A percentile compares a stretch with the other conserved stretches of the same genome.
Evolutionary conservation across 2,329 filamentous ascomycete genomes (phyloP).

Genomic region (Fusarium keratoplasticum): DNA sequence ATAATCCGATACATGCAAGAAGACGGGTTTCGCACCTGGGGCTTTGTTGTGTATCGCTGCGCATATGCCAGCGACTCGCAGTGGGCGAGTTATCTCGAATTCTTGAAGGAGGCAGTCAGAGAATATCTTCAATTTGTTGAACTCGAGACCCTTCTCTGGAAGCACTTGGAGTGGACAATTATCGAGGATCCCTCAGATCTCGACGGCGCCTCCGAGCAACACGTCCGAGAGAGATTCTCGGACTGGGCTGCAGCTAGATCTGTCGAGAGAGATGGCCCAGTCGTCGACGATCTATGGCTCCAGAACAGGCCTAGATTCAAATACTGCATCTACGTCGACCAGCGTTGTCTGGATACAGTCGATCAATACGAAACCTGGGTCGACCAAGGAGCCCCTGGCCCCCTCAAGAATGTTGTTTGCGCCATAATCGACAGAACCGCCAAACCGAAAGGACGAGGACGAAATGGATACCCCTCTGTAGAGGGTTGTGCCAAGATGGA

Average conservation of each 20-base stretch:
- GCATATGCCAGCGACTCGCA: slow-evolving; percentile 5
- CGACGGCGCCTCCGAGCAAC: slow-evolving; percentile 1
- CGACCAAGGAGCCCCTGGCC: not conserved
- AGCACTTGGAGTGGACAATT: slow-evolving; percentile 7
- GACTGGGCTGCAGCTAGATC: not conserved
- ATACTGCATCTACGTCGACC: not conserved
- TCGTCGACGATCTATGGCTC: not conserved
- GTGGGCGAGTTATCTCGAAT: slow-evolving; percentile 25
- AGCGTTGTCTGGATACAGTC: not conserved
- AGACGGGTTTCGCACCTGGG: slow-evolving; percentile 1
- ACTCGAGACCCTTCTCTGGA: not conserved
- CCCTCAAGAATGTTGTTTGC: not conserved
- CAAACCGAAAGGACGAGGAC: not conserved
- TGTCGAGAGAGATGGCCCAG: not conserved
- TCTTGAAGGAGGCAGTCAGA: slow-evolving; percentile 17
- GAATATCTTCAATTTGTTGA: not conserved
- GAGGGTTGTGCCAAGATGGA: slow-evolving; percentile 2
- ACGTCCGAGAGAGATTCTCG: not conserved
- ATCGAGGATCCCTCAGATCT: slow-evolving; percentile 9
- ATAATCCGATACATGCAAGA: slow-evolving; percentile 8
- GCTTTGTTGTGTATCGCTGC: slow-evolving; percentile 8
- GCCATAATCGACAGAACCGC: not conserved
- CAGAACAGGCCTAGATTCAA: not conserved
- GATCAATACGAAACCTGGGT: not conserved
- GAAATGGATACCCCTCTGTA: not conserved